Evolutionary conservation across 2,329 filamentous ascomycete genomes (phyloP).

Genomic region (Thermomyces lanuginosus): DNA sequence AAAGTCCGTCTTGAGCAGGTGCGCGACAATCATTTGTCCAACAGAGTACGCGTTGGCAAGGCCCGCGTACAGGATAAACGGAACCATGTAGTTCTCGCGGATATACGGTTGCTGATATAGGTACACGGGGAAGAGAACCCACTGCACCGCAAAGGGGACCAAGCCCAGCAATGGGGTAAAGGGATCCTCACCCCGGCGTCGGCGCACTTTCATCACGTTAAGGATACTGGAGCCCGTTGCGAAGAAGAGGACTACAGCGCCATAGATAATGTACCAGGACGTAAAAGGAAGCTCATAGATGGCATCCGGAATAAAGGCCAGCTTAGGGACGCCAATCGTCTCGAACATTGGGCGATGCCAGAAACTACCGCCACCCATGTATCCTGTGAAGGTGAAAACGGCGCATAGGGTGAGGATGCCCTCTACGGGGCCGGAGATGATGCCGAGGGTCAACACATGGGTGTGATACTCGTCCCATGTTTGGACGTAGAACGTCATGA

Average conservation of each 20-base stretch:
- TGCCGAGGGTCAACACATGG: constrained; percentile 77
- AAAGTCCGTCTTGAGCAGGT: constrained; percentile 74
- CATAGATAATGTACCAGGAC: constrained; percentile 85
- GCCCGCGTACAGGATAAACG: constrained; percentile 77
- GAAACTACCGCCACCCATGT: constrained; percentile 74
- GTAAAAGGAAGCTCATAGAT: constrained; percentile 74
- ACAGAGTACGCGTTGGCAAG: constrained; percentile 90
- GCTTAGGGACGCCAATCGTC: constrained; percentile 51
- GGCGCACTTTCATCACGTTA: constrained; percentile 72
- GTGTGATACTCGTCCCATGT: constrained; percentile 99
- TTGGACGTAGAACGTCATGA: constrained; percentile 94
- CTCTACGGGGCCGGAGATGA: constrained; percentile 89
- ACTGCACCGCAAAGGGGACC: constrained; percentile 61
- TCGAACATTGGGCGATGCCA: constrained; percentile 74
- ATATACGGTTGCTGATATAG: constrained; percentile 73
- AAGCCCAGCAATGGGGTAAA: constrained; percentile 59
- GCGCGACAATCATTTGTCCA: constrained; percentile 87
- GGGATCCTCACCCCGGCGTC: constrained; percentile 53
- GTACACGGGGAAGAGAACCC: constrained; percentile 62
- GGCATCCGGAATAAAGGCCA: constrained; percentile 47
- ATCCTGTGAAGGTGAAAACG: constrained; percentile 71
- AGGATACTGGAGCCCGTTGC: constrained; percentile 59
- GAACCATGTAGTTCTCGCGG: constrained; percentile 65
- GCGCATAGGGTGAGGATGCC: constrained; percentile 70
- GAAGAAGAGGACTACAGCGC: constrained; percentile 60